Evolutionary conservation across 352 stramenopile genomes (phyloP).

Genomic region (Phytopythium delawarense): DNA sequence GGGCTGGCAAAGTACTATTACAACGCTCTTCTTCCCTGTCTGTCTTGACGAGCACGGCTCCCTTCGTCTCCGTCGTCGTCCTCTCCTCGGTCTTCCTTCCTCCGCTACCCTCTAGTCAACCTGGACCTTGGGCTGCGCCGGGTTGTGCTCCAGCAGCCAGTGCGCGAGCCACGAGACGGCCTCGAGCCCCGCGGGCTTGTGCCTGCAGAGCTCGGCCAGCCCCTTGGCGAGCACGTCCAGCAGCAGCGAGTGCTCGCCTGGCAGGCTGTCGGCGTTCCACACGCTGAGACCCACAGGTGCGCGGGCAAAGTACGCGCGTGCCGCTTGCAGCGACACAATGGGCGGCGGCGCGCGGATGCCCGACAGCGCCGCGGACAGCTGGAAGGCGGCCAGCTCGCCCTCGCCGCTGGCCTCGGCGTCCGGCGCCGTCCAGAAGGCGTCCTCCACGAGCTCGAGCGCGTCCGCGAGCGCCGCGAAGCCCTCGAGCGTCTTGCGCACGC

Average conservation of each 20-base stretch:
- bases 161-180: constrained; percentile 79
- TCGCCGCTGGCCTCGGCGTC: constrained; percentile 30
- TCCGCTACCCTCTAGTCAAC: constrained; percentile 24
- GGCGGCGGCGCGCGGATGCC: constrained; percentile 50
- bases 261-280: constrained; percentile 37
- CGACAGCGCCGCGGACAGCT: constrained; percentile 56
- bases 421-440: constrained; percentile 53
- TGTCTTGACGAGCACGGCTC: too few relatives aligned
- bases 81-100: background rate
- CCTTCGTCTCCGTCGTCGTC: too few relatives aligned
- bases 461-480: constrained; percentile 60
- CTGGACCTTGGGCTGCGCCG: constrained; percentile 72
- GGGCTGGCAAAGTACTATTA: too few relatives aligned
- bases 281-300: constrained; percentile 41
- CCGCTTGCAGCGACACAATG: constrained; percentile 54
- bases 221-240: constrained; percentile 68
- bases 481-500: constrained; percentile 52
- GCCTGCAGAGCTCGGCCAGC: constrained; percentile 74
- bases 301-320: constrained; percentile 56
- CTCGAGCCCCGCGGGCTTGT: constrained; percentile 70
- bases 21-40: too few relatives aligned
- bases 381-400: constrained; percentile 43
- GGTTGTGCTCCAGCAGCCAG: constrained; percentile 86
- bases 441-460: constrained; percentile 61
- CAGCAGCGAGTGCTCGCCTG: constrained; percentile 36